These are phyloP conservation scores for Phylloporus sp. DNA, from an alignment of 768 basidiomycete species.

Conservation along the genomic window DNA sequence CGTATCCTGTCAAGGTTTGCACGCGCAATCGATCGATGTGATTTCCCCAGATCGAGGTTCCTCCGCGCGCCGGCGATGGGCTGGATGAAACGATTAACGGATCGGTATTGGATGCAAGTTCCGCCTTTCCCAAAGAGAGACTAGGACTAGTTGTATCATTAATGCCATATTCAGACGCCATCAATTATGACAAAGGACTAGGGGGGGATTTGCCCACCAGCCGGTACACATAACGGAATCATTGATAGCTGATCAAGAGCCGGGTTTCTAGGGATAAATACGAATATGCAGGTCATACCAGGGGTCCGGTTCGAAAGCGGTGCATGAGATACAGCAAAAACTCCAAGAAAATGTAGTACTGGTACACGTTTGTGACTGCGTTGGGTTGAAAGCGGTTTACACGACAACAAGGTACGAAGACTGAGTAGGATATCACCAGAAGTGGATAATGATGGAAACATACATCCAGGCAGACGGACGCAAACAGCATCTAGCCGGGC, in stretches of 20 bases:
- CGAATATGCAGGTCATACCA: conserved; percentile 3
- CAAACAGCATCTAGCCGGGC: conserved; percentile 17
- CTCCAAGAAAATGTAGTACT: conserved; percentile 26
- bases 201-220: conserved; percentile 18
- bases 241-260: conserved; percentile 25
- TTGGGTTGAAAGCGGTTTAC: conserved; percentile 16
- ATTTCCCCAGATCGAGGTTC: conserved; percentile 14
- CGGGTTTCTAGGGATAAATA: conserved; percentile 22
- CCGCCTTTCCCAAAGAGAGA: conserved; percentile 10
- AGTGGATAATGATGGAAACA: conserved; percentile 18
- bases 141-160: neutral
- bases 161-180: conserved; percentile 5
- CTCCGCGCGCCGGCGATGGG: conserved; percentile 19
- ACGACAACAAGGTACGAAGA: conserved; percentile 24
- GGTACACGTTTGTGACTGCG: conserved; percentile 19
- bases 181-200: conserved; percentile 4
- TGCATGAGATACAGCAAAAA: conserved; percentile 27
- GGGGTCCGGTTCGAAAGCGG: conserved; percentile 15
- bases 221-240: conserved; percentile 16
- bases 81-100: conserved; percentile 13
- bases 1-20: conserved; percentile 7
- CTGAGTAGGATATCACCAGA: conserved; percentile 15
- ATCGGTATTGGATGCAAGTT: conserved; percentile 10
- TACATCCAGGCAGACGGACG: conserved; percentile 5
- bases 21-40: conserved; percentile 18